phyloP scores from a whole-genome alignment of 2,329 filamentous ascomycete species.

The Cladosporium sp. region DNA sequence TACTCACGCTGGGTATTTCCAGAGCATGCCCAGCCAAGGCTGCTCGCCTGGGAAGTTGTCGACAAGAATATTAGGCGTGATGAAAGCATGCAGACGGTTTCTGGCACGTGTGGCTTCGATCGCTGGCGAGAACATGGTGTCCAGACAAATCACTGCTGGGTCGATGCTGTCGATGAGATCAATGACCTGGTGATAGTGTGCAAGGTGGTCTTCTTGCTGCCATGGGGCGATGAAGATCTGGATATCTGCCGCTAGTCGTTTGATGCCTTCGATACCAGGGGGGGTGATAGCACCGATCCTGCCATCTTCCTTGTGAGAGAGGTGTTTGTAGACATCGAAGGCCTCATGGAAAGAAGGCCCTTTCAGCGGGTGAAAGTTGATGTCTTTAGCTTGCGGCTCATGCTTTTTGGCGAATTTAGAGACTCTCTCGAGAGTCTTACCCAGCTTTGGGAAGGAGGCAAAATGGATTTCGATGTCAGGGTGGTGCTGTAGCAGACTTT shows the following conservation, averaged over 20 bases:
- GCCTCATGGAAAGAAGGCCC: neutral
- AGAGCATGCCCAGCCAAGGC: constrained; percentile 5
- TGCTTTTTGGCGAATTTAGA: neutral
- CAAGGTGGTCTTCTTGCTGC: constrained; percentile 1
- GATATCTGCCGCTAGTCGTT: neutral
- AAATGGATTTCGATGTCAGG: constrained; percentile 3
- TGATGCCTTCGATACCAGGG: constrained; percentile 1
- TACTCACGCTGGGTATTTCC: constrained; percentile 11
- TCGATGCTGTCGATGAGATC: neutral
- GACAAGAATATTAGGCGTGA: constrained; percentile 5
- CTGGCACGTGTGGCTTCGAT: constrained; percentile 5
- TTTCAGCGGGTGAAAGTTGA: neutral
- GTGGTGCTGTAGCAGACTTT: constrained; percentile 1
- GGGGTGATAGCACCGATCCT: neutral
- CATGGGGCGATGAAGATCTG: constrained; percentile 8
- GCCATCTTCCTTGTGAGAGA: neutral
- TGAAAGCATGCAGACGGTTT: constrained; percentile 7
- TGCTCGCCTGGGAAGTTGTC: constrained; percentile 3
- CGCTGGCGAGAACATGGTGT: constrained; percentile 2
- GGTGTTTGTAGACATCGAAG: neutral
- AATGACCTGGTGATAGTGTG: neutral
- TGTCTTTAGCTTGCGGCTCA: neutral
- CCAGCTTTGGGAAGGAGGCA: constrained; percentile 1
- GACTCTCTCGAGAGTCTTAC: neutral
- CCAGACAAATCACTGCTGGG: neutral